These are phyloP conservation scores for Mrakia gelida DNA, from an alignment of 768 basidiomycete species.

Conservation along the genomic window DNA sequence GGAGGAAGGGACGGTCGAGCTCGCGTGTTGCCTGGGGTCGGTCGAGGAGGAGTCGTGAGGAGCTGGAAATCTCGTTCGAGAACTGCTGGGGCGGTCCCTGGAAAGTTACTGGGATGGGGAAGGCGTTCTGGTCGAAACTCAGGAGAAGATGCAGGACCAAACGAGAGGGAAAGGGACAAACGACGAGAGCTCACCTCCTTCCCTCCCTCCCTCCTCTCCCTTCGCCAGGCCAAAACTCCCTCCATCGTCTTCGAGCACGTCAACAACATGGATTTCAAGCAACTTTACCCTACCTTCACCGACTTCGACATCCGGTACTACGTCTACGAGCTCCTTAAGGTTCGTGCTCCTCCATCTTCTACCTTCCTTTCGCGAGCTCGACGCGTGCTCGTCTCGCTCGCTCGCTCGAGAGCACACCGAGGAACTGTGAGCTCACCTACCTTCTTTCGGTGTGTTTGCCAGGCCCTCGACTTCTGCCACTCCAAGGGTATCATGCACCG, in stretches of 20 bases:
- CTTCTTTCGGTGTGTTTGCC: not conserved
- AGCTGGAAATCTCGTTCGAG: no score
- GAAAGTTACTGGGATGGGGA: no score
- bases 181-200: constrained; percentile 3
- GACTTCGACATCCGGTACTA: constrained; percentile 95
- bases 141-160: no score
- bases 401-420: not conserved
- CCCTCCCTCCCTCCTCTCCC: not conserved
- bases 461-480: constrained; percentile 91
- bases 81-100: no score
- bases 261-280: constrained; percentile 96
- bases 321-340: constrained; percentile 94
- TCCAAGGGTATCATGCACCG: constrained; percentile 99
- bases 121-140: no score
- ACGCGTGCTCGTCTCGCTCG: constrained; percentile 15
- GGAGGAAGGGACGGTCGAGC: not conserved
- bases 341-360: constrained; percentile 38
- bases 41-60: no score
- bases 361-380: not conserved
- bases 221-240: constrained; percentile 79
- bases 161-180: no score
- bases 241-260: constrained; percentile 96
- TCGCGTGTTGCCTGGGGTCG: not conserved
- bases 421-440: not conserved
- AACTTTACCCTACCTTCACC: constrained; percentile 88